Evolutionary conservation across 805 yeast genomes (phyloP).

Genomic region (Ascoidea asiatica): DNA sequence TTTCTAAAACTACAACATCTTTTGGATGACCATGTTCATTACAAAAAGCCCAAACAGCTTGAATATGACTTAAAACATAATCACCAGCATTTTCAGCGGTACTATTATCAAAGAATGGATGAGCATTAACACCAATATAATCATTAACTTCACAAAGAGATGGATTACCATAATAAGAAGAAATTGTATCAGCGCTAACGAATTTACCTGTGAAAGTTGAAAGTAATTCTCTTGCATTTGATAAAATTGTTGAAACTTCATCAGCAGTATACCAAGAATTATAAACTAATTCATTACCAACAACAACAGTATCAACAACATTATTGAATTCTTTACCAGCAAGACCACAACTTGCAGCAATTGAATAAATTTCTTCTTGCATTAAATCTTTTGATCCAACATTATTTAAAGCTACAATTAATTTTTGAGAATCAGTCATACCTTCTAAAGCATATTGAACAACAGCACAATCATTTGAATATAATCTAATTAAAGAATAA

Average conservation of each 20-base stretch:
- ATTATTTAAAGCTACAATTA: constrained; percentile 49
- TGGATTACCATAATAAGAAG: constrained; percentile 41
- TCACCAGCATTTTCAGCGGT: constrained; percentile 11
- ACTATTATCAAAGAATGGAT: constrained; percentile 34
- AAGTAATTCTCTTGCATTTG: constrained; percentile 31
- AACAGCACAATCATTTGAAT: constrained; percentile 50
- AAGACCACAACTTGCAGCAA: constrained; percentile 28
- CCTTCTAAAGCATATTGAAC: constrained; percentile 37
- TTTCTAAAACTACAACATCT: constrained; percentile 37
- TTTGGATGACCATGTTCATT: constrained; percentile 19
- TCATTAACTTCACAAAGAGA: constrained; percentile 42
- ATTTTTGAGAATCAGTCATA: constrained; percentile 31
- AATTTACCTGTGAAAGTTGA: constrained; percentile 37
- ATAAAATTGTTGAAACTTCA: constrained; percentile 33
- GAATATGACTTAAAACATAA: constrained; percentile 10
- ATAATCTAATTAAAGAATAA: constrained; percentile 41
- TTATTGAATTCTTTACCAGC: constrained; percentile 45
- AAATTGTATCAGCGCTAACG: constrained; percentile 53
- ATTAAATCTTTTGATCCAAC: constrained; percentile 22
- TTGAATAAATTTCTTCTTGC: constrained; percentile 11
- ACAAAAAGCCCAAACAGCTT: constrained; percentile 11
- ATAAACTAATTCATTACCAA: constrained; percentile 57
- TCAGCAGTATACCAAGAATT: constrained; percentile 31
- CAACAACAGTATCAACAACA: constrained; percentile 28
- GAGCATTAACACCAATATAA: constrained; percentile 53